A percentile compares a stretch with the other conserved stretches of the same genome.
These are phyloP conservation scores for Colletotrichum shisoi DNA, from an alignment of 2,329 filamentous ascomycete species.

Conservation along the genomic window DNA sequence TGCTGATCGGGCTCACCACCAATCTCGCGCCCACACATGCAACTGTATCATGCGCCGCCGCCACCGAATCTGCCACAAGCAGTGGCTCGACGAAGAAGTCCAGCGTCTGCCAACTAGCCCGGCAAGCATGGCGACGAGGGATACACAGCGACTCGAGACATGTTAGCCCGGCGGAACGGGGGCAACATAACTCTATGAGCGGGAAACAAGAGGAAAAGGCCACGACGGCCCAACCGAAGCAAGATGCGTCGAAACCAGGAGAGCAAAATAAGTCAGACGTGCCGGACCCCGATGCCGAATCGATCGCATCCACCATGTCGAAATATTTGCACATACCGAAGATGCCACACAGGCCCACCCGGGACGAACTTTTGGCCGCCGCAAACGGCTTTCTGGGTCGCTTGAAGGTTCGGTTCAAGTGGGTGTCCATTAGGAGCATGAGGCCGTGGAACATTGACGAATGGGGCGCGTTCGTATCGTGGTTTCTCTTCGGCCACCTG, in stretches of 20 bases:
- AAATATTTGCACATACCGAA: constrained; percentile 70
- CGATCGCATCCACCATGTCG: constrained; percentile 61
- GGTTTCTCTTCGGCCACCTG: constrained; percentile 91
- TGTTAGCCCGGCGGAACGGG: constrained; percentile 43
- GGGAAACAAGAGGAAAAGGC: constrained; percentile 40
- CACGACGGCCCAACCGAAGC: constrained; percentile 16
- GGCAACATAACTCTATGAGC: constrained; percentile 46
- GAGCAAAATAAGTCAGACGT: constrained; percentile 40
- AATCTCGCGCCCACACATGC: constrained; percentile 52
- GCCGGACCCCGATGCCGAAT: constrained; percentile 48
- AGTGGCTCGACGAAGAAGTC: constrained; percentile 45
- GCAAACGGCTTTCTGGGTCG: constrained; percentile 93
- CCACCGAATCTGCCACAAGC: constrained; percentile 49
- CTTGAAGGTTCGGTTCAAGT: constrained; percentile 91
- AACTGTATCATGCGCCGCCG: constrained; percentile 52
- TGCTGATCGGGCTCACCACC: constrained; percentile 57
- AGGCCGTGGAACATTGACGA: constrained; percentile 96
- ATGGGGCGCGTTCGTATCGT: constrained; percentile 92
- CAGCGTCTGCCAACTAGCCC: constrained; percentile 49
- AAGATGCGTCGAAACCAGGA: constrained; percentile 27
- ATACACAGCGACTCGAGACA: constrained; percentile 45
- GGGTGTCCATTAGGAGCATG: constrained; percentile 93
- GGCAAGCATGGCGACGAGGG: constrained; percentile 50
- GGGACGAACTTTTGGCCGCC: constrained; percentile 89
- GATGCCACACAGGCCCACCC: constrained; percentile 86